A percentile compares a stretch with the other conserved stretches of the same genome.
These are phyloP conservation scores for Boeremia lycopersici DNA, from an alignment of 2,329 filamentous ascomycete species.

Conservation along the genomic window DNA sequence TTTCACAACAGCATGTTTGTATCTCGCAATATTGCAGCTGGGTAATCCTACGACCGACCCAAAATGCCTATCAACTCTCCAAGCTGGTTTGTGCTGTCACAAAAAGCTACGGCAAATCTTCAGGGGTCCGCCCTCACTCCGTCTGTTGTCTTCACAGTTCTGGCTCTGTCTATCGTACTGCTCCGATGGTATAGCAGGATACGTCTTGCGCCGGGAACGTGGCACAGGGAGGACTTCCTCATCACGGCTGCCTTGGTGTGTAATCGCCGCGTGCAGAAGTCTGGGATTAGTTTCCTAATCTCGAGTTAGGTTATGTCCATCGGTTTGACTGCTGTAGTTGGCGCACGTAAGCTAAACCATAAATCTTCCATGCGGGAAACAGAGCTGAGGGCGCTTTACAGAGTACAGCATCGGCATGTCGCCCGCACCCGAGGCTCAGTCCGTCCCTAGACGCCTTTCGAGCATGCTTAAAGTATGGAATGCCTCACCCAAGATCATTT, in stretches of 20 bases:
- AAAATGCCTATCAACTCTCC: slow-evolving; percentile 27
- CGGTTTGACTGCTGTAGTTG: slow-evolving; percentile 33
- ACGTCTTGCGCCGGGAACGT: slow-evolving; percentile 16
- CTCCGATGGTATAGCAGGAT: slow-evolving; percentile 39
- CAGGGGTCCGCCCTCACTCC: slow-evolving; percentile 31
- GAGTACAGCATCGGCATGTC: slow-evolving; percentile 13
- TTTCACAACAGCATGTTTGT: not conserved
- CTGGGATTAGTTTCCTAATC: slow-evolving; percentile 1
- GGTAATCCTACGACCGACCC: not conserved
- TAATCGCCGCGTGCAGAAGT: too few relatives aligned
- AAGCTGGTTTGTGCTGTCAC: slow-evolving; percentile 32
- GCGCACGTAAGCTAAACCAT: slow-evolving; percentile 20
- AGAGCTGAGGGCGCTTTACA: not conserved
- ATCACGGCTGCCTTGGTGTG: slow-evolving; percentile 36
- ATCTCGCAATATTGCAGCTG: not conserved
- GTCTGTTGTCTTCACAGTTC: slow-evolving; percentile 29
- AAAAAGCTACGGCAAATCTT: slow-evolving; percentile 31
- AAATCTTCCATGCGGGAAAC: not conserved
- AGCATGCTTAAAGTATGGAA: slow-evolving; percentile 26
- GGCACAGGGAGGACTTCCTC: slow-evolving; percentile 35
- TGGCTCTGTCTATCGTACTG: slow-evolving; percentile 30
- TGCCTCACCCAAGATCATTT: too few relatives aligned
- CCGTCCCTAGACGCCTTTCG: slow-evolving; percentile 5
- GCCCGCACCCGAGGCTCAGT: not conserved
- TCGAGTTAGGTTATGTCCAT: slow-evolving; percentile 33